Base-by-base conservation (phyloP, 805 yeast genomes). In the Groenewaldozyma tartarivorans region DNA sequence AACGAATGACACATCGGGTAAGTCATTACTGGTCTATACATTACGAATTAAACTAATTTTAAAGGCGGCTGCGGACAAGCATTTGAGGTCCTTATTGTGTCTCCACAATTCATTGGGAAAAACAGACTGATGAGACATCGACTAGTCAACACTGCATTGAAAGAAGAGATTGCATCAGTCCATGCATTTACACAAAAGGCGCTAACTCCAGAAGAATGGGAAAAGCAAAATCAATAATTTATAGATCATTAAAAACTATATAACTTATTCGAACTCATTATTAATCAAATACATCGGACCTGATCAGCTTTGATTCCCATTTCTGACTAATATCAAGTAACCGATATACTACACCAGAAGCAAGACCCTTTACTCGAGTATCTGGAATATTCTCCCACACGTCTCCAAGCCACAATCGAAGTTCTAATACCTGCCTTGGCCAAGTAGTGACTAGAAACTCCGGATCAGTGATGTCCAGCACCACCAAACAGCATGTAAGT, bases 1-100 rank as follows among this genome's bases (percentile, higher is more conserved):
- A 52, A 87, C 84, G 4, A 79, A 74, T 45, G 94, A 84, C 49
- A 73, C 77, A 68, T 77, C 79, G 7, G 64, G 29, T 19, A 19
- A 13, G 31, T 15, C n/a, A 16, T 13, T 19, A 13, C 13, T 5
- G n/a, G 11, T 4, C 15, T 38, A 17, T 15, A n/a, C 16, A 4
- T 31, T 13, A 24, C 29, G 29, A 9, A 7, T 9, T 7, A 9
- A 24, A 13, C 29, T 24, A 24, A 24, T 24, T 24, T 40, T 30
- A 7, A 33, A 34, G 94, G 94, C 13, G 99, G 99, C 1, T 92
- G 99, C 63, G 99, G 99, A 4, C 96, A 90, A 60, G 95, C 97
- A 2, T 90, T 88, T 61, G 95, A 94, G 30, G 95, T 87, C 26
- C 73, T 84, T 4, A 88, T 94, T 20, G 95, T 92, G 6, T 65